These are phyloP conservation scores for Pseudogymnoascus sp. DNA, from an alignment of 2,329 filamentous ascomycete genomes.

Conservation along the genomic window DNA sequence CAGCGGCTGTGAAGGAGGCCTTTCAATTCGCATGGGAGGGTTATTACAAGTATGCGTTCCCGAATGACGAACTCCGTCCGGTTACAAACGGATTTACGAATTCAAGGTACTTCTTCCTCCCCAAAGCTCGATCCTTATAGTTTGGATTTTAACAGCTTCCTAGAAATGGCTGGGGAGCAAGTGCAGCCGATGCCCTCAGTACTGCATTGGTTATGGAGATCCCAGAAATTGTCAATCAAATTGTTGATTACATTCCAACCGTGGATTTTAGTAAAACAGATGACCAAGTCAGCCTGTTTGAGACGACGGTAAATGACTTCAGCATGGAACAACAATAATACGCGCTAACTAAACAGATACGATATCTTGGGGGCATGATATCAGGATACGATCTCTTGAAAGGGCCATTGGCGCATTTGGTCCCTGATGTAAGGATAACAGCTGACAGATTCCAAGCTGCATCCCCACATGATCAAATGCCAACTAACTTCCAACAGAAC, in stretches of 20 bases:
- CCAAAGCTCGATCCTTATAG: background rate
- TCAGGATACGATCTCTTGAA: conserved; percentile 64
- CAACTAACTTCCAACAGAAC: conserved; percentile 23
- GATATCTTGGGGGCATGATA: conserved; percentile 72
- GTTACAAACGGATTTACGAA: conserved; percentile 56
- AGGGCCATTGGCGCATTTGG: conserved; percentile 50
- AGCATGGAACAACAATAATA: too few relatives aligned
- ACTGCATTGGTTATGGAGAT: conserved; percentile 73
- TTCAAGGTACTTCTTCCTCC: conserved; percentile 48
- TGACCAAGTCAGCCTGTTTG: conserved; percentile 63
- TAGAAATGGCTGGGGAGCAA: conserved; percentile 79
- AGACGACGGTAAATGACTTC: conserved; percentile 87
- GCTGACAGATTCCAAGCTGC: background rate
- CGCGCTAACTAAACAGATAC: conserved; percentile 40
- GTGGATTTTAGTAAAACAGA: conserved; percentile 62
- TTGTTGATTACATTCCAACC: conserved; percentile 59
- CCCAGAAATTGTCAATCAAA: conserved; percentile 55
- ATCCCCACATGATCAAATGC: conserved; percentile 24
- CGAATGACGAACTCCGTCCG: conserved; percentile 66
- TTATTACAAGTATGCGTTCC: conserved; percentile 66
- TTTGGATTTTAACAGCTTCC: conserved; percentile 13
- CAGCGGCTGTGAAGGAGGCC: conserved; percentile 55
- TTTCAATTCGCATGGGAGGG: conserved; percentile 65
- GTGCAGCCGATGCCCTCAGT: conserved; percentile 68
- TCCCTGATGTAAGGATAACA: conserved; percentile 30